These are phyloP conservation scores for Ilex asprella DNA, from an alignment of 257 asterid genomes.

Conservation along the genomic window DNA sequence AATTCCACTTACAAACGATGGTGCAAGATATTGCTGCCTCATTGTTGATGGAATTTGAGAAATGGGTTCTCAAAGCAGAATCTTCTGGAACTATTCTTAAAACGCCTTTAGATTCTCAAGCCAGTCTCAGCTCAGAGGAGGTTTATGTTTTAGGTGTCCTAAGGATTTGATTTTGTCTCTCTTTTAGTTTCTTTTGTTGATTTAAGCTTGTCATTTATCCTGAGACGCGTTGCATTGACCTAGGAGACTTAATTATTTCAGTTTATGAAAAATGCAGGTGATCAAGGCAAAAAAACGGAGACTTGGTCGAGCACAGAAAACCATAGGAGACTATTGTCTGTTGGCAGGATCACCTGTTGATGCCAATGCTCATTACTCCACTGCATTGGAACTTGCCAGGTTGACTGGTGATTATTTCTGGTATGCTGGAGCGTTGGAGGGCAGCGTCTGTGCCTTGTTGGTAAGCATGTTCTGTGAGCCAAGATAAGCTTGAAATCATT, in stretches of 20 bases:
- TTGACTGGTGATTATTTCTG: conserved; percentile 93
- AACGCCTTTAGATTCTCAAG: conserved; percentile 99
- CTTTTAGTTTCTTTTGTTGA: conserved; percentile 11
- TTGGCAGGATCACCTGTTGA: conserved; percentile 99
- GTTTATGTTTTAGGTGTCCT: conserved; percentile 89
- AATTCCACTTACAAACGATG: conserved; percentile 92
- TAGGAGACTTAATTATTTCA: background rate
- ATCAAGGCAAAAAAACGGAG: conserved; percentile 95
- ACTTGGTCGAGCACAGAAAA: conserved; percentile 95
- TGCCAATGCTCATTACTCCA: conserved; percentile 94
- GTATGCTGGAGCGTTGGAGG: conserved; percentile 99
- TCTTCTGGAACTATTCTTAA: conserved; percentile 90
- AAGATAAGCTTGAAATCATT: background rate
- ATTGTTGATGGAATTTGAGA: conserved; percentile 93
- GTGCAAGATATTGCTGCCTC: conserved; percentile 96
- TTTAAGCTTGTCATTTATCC: background rate
- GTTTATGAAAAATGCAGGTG: conserved; percentile 47
- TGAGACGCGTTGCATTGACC: background rate
- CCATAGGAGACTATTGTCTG: conserved; percentile 92
- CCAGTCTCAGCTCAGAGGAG: conserved; percentile 99
- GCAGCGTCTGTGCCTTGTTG: conserved; percentile 93
- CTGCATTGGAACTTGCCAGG: conserved; percentile 90
- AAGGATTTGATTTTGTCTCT: conserved; percentile 26
- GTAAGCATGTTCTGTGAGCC: conserved; percentile 35
- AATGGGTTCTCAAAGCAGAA: conserved; percentile 91